These are phyloP conservation scores for Chlamydomonas sphaeroides DNA, from an alignment of 139 green algal genomes.

Conservation along the genomic window DNA sequence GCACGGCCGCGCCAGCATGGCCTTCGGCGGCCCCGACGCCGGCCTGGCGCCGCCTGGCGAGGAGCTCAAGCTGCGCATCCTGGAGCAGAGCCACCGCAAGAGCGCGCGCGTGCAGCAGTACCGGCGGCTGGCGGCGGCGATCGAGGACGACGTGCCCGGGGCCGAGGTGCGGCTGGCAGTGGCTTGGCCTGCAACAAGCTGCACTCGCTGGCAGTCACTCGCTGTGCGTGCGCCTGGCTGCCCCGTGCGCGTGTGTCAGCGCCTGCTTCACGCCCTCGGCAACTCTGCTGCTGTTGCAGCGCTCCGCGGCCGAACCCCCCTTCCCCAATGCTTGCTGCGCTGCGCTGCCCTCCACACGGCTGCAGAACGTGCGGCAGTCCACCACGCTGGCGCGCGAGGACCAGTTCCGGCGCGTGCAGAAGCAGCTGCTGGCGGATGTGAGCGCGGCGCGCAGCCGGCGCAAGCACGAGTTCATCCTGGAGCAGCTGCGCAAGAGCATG, in stretches of 20 bases:
- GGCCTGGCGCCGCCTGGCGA: constrained; percentile 12
- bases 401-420: constrained; percentile 57
- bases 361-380: neutral
- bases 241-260: too few species aligned
- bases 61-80: constrained; percentile 49
- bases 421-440: constrained; percentile 67
- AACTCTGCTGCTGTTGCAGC: too few species aligned
- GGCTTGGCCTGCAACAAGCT: too few species aligned
- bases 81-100: constrained; percentile 48
- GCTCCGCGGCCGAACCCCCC: too few species aligned
- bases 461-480: constrained; percentile 58
- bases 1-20: neutral
- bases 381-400: constrained; percentile 19
- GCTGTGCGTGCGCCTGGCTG: too few species aligned
- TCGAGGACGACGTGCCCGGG: neutral
- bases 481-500: constrained; percentile 59
- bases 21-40: constrained; percentile 3
- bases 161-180: neutral
- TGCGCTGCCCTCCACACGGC: too few species aligned
- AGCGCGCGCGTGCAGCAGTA: constrained; percentile 50
- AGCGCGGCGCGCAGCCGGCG: constrained; percentile 47
- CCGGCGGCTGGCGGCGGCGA: neutral
- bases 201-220: too few species aligned
- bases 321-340: too few species aligned
- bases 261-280: too few species aligned